A percentile compares a stretch with the other conserved stretches of the same genome.
These are phyloP conservation scores for Discostella stelligera DNA, from an alignment of 352 stramenopile species.

Conservation along the genomic window DNA sequence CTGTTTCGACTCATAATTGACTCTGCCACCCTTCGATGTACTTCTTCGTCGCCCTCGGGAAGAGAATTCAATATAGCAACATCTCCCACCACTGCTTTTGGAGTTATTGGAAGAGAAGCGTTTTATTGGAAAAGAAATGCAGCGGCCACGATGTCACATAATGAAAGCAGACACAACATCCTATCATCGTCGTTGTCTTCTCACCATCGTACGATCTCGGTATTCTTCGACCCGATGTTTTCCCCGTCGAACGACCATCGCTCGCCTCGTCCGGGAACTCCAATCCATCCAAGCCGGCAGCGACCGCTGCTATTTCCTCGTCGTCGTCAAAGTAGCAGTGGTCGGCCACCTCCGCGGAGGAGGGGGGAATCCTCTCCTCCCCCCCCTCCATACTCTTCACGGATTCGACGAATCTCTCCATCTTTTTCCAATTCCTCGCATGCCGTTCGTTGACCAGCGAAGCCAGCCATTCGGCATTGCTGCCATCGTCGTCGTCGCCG, in stretches of 20 bases:
- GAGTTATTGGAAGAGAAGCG: too few relatives aligned
- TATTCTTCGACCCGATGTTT: constrained; percentile 34
- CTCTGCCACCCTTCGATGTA: constrained; percentile 53
- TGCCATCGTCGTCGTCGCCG: constrained; percentile 5
- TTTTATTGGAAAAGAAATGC: too few relatives aligned
- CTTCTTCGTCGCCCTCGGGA: constrained; percentile 41
- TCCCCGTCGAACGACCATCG: constrained; percentile 19
- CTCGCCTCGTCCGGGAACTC: constrained; percentile 3
- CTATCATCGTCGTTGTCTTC: neutral
- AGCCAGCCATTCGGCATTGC: constrained; percentile 62
- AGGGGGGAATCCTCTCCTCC: too few relatives aligned
- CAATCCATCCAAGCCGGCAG: constrained; percentile 16
- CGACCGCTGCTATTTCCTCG: constrained; percentile 3
- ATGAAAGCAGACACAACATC: too few relatives aligned
- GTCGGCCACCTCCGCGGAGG: constrained; percentile 8
- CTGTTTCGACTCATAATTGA: constrained; percentile 79
- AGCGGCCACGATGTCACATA: too few relatives aligned
- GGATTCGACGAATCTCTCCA: constrained; percentile 72
- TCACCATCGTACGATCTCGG: constrained; percentile 73
- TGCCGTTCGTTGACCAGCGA: constrained; percentile 79
- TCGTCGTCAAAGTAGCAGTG: constrained; percentile 17
- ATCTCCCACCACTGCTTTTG: constrained; percentile 66
- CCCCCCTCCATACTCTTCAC: constrained; percentile 50
- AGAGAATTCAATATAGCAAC: constrained; percentile 75
- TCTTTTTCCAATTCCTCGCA: constrained; percentile 82